Conservation (phyloP, 495 filamentous ascomycete genomes). For the Copromyces sp. region DNA sequence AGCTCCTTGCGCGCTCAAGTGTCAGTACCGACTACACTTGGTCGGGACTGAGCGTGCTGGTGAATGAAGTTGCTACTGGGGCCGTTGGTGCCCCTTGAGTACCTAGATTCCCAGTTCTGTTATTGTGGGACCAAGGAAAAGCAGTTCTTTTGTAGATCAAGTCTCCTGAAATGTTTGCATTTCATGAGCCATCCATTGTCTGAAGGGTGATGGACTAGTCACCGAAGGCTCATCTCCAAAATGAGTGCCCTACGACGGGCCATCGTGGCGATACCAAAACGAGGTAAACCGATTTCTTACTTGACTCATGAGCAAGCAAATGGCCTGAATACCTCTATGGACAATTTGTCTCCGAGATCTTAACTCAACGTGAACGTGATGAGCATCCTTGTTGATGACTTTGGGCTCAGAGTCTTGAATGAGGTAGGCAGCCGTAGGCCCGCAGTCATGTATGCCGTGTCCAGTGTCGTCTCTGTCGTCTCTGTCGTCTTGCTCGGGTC, state of each 20-base stretch:
- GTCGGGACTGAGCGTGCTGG: no score
- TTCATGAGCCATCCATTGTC: not conserved
- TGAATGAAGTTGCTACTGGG: no score
- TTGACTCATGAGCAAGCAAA: not conserved
- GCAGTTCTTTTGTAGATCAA: not conserved
- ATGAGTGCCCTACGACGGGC: not conserved
- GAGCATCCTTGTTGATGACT: not conserved
- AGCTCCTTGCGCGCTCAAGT: no score
- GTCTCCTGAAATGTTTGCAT: not conserved
- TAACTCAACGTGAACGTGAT: not conserved
- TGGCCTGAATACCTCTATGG: not conserved
- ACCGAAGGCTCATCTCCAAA: not conserved
- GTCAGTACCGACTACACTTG: no score
- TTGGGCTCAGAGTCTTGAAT: no score
- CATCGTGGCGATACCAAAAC: not conserved
- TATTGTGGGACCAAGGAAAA: not conserved
- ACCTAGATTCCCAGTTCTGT: not conserved
- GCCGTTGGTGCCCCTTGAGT: no score
- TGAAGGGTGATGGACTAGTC: not conserved
- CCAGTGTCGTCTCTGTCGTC: not conserved
- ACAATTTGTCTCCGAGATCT: not conserved
- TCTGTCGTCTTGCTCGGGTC: not conserved
- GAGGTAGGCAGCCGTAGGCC: not conserved
- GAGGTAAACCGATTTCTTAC: not conserved
- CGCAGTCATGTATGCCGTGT: not conserved